Evolutionary conservation across 176 grass and related monocot species (phyloP), one percentile per base, ranked within the genome.

Genomic region (Oryza meyeriana): DNA sequence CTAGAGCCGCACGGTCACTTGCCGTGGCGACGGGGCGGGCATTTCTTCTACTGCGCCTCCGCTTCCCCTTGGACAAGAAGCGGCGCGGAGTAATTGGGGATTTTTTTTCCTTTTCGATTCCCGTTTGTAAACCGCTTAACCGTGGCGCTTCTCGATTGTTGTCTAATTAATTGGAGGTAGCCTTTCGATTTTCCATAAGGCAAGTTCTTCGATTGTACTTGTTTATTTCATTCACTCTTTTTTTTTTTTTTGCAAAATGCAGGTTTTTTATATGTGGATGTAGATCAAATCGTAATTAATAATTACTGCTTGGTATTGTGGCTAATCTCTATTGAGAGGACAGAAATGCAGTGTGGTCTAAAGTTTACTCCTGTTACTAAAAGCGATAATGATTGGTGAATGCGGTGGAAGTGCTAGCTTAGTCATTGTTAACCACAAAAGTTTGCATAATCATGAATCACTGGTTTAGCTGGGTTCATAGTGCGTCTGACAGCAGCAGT

Each of bases 361-460:
- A 14, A 5, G 10, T 8, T 25, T 72, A 52, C 16, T 55, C 6
- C 24, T 73, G 11, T 40, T 14, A 2, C 27, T 8, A 16, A 25
- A 59, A 34, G 25, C 2, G 29, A 45, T 45, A 68, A 41, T 14
- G 71, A 17, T 34, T 79, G 68, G 11, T 0, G 71, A 9, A 20
- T 80, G 42, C 7, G 18, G 5, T 32, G 27, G 32, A 58, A 70
- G 62, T 45, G 85, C 32, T 40, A 22, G 26, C 69, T 32, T 58
- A 59, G 69, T 67, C 69, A 86, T 74, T 27, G 34, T 31, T 20
- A 30, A 67, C 79, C 78, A 70, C 26, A 48, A 26, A 55, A 18
- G 9, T 4, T 3, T 87, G 10, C 28, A 40, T 41, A 14, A 35
- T 64, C 6, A 67, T 24, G 25, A 10, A 16, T 40, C 16, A 35